Conservation (phyloP, 202 grass and related monocot species). For the Digitaria exilis region DNA sequence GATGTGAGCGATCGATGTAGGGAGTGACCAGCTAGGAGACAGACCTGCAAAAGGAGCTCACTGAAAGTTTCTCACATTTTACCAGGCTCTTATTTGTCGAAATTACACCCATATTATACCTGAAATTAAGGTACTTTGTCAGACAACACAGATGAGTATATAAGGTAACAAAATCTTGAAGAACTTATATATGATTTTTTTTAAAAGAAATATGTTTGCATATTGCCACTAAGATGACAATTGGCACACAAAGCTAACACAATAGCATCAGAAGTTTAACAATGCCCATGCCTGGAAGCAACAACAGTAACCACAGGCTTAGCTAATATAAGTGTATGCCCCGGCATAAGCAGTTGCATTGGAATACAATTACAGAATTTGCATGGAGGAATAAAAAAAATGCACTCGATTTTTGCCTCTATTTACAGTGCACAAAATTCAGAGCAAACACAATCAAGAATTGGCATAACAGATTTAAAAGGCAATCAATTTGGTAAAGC, state of each 20-base stretch:
- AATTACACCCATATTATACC: slow-evolving; percentile 87
- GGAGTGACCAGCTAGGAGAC: not conserved
- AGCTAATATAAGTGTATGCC: not conserved
- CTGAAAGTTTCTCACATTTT: slow-evolving; percentile 73
- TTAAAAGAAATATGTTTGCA: not conserved
- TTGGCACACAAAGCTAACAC: not conserved
- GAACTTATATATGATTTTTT: slow-evolving; percentile 7
- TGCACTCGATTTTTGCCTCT: not conserved
- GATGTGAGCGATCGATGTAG: not conserved
- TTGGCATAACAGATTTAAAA: not conserved
- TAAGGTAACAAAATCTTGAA: not conserved
- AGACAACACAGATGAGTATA: slow-evolving; percentile 18
- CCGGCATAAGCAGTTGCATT: not conserved
- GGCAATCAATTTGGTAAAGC: not conserved
- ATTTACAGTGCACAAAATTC: not conserved
- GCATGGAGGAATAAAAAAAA: not conserved
- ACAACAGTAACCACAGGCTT: not conserved
- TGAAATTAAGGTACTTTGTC: slow-evolving; percentile 30
- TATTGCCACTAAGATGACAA: slow-evolving; percentile 9
- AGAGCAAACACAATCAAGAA: not conserved
- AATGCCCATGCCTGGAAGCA: not conserved
- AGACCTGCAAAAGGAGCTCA: slow-evolving; percentile 81
- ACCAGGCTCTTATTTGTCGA: slow-evolving; percentile 72
- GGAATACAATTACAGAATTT: not conserved
- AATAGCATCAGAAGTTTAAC: not conserved